Evolutionary conservation across 139 green algal species (phyloP).

Genomic region (Chlorella sp.): DNA sequence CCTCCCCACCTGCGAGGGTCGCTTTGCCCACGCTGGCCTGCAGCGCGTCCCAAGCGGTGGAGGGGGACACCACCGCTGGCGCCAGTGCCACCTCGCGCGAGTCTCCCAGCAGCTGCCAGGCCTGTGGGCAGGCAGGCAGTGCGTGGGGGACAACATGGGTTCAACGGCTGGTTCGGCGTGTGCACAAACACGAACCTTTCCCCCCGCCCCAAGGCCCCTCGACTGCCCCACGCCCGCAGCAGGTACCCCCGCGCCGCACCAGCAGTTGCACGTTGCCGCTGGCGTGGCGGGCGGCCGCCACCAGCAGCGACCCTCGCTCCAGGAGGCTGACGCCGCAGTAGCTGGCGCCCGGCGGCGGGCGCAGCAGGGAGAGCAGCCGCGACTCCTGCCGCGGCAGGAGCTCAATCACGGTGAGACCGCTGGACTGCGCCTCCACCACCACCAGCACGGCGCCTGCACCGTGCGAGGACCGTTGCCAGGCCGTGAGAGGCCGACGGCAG

Average conservation of each 20-base stretch:
- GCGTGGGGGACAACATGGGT: too few relatives aligned
- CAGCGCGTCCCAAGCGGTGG: slow-evolving; percentile 35
- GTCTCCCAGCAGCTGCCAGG: slow-evolving; percentile 24
- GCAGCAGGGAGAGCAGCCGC: slow-evolving; percentile 15
- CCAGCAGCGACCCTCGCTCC: slow-evolving; percentile 1
- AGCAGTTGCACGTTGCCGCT: slow-evolving; percentile 39
- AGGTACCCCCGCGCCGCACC: not conserved
- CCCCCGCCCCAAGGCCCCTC: too few relatives aligned
- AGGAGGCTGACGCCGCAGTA: slow-evolving; percentile 34
- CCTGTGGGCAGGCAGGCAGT: slow-evolving; percentile 6
- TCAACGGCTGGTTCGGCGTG: too few relatives aligned
- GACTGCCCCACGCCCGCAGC: too few relatives aligned
- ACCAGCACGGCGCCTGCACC: slow-evolving; percentile 21
- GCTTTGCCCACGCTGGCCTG: slow-evolving; percentile 26
- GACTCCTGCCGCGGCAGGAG: slow-evolving; percentile 7
- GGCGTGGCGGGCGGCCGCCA: slow-evolving; percentile 22
- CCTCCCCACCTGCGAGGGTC: slow-evolving; percentile 14
- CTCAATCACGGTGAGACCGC: slow-evolving; percentile 32
- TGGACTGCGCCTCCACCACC: slow-evolving; percentile 25
- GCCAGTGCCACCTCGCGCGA: slow-evolving; percentile 15
- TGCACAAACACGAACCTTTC: too few relatives aligned
- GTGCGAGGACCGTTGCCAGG: too few relatives aligned
- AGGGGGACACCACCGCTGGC: slow-evolving; percentile 3
- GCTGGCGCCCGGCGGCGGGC: slow-evolving; percentile 4
- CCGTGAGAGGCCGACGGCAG: too few relatives aligned